Percentiles rank a stretch among this genome's conserved stretches.
These are phyloP conservation scores for Ophiocordyceps camponoti-rufipedis DNA, from an alignment of 2,329 filamentous ascomycete species.

Conservation along the genomic window DNA sequence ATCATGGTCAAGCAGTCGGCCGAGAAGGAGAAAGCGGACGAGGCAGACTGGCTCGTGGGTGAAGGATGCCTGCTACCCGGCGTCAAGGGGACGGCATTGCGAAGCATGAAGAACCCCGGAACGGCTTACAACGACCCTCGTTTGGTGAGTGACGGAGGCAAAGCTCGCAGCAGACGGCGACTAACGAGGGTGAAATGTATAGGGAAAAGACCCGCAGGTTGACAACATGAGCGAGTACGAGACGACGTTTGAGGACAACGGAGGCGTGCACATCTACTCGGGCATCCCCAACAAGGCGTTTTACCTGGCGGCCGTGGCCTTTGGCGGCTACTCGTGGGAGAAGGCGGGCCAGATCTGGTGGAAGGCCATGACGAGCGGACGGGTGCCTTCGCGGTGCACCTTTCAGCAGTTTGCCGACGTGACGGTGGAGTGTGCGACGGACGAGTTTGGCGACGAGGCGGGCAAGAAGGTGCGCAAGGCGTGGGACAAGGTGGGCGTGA, in stretches of 20 bases:
- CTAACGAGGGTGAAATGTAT: too few relatives aligned
- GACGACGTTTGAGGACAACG: conserved; percentile 24
- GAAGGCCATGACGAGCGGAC: conserved; percentile 26
- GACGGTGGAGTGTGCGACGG: conserved; percentile 25
- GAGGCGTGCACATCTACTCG: conserved; percentile 36
- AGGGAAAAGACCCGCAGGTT: conserved; percentile 35
- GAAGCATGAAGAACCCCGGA: conserved; percentile 34
- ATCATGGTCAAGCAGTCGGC: conserved; percentile 37
- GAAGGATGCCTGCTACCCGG: conserved; percentile 31
- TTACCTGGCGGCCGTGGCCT: conserved; percentile 24
- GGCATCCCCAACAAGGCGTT: conserved; percentile 41
- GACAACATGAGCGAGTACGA: conserved; percentile 26
- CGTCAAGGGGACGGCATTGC: conserved; percentile 30
- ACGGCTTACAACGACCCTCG: conserved; percentile 33
- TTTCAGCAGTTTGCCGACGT: conserved; percentile 31
- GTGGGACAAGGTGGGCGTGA: conserved; percentile 29
- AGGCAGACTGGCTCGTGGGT: conserved; percentile 36
- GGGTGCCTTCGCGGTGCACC: conserved; percentile 19
- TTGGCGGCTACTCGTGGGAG: conserved; percentile 36
- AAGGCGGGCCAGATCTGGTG: conserved; percentile 35
- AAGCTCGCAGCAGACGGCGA: too few relatives aligned
- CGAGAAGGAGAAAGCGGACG: conserved; percentile 22
- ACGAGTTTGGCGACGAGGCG: conserved; percentile 21
- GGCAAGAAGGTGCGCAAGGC: conserved; percentile 25
- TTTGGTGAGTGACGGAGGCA: conserved; percentile 17